Evolutionary conservation across 1,284 basidiomycete species (phyloP), one percentile per base, ranked within the genome.

Genomic region (Serendipita sp.): DNA sequence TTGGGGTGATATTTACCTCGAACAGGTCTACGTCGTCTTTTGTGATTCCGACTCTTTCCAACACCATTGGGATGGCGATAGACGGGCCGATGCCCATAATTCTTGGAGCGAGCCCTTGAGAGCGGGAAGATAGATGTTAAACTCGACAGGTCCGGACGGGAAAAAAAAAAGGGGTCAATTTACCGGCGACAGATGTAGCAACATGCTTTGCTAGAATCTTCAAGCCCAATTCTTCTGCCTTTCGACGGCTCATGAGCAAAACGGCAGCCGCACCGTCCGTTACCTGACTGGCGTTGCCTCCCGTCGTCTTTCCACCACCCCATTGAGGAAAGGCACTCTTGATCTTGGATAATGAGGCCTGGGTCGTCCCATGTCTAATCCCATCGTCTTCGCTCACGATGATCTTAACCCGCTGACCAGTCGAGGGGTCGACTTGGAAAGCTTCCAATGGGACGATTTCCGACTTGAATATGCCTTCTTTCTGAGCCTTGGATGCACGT

Each of bases 181-280:
- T 70, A 75, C 89, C 91, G 44, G 82, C 78, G 8, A 92, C 82
- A 3, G 82, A 77, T 1, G 88, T 91, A 22, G 81, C 83, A 64
- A 92, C 77, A 72, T 91, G 83, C 72, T 89, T 93, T 5, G 81
- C 92, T 22, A 93, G 73, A 67, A 93, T 81, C 49, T 76, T 75
- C 66, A 93, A 72, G 3, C 87, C 87, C 10, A 93, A 78, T 69
- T 85, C 82, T 70, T 91, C 85, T 3, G 92, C 92, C 72, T 89
- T 90, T 64, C 78, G 77, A 65, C 93, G 77, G n/a, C 82, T 85
- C 93, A 94, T 95, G 66, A 95, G 72, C 65, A 95, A 69, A 1
- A 91, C 83, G 13, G 90, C 88, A 0, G 92, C 91, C 5, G 87
- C 90, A 17, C 92, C 92, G 70, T 95, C 92, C 3, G 92, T 93